Percentiles rank a stretch among this genome's conserved stretches.
Evolutionary conservation across 176 grass and related monocot genomes (phyloP).

Genomic region (Pontederia paniculata): DNA sequence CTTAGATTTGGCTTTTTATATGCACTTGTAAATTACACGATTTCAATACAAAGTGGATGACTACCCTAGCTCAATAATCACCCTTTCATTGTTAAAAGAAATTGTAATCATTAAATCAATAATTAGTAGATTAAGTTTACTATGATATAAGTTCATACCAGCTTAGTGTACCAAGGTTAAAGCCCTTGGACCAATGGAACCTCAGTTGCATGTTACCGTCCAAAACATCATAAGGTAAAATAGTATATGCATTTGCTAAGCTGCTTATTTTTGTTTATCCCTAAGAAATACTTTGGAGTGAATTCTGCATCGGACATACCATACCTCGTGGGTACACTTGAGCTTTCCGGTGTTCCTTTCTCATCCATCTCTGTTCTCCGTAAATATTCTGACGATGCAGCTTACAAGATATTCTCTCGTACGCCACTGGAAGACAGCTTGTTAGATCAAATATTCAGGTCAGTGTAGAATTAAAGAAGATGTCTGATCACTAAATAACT

Average conservation of each 20-base stretch:
- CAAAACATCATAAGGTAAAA: no score
- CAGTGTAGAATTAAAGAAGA: background rate
- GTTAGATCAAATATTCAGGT: constrained; percentile 75
- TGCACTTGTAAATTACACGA: no score
- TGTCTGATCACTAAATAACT: background rate
- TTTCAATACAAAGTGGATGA: no score
- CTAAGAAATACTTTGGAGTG: constrained; percentile 65
- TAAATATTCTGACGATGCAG: constrained; percentile 55
- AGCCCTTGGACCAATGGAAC: no score
- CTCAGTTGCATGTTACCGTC: no score
- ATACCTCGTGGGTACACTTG: constrained; percentile 65
- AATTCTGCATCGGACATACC: constrained; percentile 53
- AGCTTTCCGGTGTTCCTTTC: constrained; percentile 73
- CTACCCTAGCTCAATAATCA: no score
- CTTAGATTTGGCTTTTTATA: no score
- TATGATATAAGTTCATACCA: no score
- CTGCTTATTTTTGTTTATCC: constrained; percentile 7
- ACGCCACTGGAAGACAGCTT: constrained; percentile 38
- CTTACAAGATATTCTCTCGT: constrained; percentile 87
- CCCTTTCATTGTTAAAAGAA: no score
- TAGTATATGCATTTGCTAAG: background rate
- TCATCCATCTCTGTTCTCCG: constrained; percentile 60
- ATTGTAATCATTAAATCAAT: no score
- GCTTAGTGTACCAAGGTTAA: no score
- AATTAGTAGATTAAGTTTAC: no score